Evolutionary conservation across 306 rosid genomes (phyloP), one percentile per base, ranked within the genome.

Genomic region (Ammopiptanthus mongolicus): DNA sequence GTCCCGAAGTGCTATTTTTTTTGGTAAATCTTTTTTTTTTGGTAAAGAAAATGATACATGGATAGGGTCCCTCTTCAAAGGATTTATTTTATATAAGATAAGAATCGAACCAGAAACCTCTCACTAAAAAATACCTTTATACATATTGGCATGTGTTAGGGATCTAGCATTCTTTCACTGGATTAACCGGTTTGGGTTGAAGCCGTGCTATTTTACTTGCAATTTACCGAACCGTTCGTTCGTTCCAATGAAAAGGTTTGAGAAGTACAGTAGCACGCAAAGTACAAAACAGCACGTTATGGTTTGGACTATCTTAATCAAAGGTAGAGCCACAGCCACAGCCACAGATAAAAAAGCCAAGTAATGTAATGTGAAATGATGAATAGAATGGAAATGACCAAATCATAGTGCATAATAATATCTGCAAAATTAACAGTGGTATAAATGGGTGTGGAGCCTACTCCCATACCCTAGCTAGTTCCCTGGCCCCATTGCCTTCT

Each of bases 401-500:
- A 82, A 83, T 78, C 83, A 81, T 74, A 64, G 65, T 70, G 74
- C 75, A 78, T 0, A 11, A 37, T 25, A 2, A 25, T 78, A 78
- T 60, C 73, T 80, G 77, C 83, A 74, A 74, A 13, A 2, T 77
- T 80, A 71, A 84, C 87, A 39, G 85, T 87, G 68, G 76, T 78
- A 63, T 29, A 11, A 13, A 48, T 33, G 65, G 76, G 9, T 53
- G 86, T 90, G 96, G 93, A 85, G 83, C 98, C 94, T 71, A 81
- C 91, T 52, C 36, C 34, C 86, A 75, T 78, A 71, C 89, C 81
- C 87, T 74, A 69, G 84, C 85, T 86, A 84, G 90, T 86, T 79
- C 76, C 77, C 22, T 79, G 93, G 91, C 55, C 97, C 93, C 87
- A 76, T 69, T 78, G 34, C 73, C 71, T 82, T 79, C 78, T 85